Percentiles rank a stretch among this genome's conserved stretches.
Conservation (phyloP, 2,329 filamentous ascomycete species). For the Sporothrix protearum region DNA sequence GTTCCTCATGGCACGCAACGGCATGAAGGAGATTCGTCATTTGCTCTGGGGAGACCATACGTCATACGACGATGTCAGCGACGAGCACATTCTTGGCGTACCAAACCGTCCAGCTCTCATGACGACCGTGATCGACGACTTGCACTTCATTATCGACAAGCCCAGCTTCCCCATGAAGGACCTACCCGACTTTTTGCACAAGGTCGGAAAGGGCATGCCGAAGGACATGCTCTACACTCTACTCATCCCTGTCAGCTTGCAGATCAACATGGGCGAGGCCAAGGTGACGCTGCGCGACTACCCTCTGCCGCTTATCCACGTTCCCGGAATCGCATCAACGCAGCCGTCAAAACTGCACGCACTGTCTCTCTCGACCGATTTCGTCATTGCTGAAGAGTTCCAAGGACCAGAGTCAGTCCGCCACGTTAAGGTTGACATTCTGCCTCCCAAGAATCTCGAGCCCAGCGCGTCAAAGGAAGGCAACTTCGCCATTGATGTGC, state of each 20-base stretch:
- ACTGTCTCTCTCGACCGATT: slow-evolving; percentile 80
- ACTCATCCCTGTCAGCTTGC: slow-evolving; percentile 83
- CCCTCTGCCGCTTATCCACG: slow-evolving; percentile 84
- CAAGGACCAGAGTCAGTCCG: slow-evolving; percentile 75
- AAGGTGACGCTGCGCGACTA: slow-evolving; percentile 88
- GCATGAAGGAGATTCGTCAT: slow-evolving; percentile 74
- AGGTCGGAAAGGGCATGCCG: slow-evolving; percentile 95
- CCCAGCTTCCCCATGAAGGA: slow-evolving; percentile 83
- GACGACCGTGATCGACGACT: slow-evolving; percentile 74
- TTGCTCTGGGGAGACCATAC: slow-evolving; percentile 81
- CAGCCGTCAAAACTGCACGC: slow-evolving; percentile 79
- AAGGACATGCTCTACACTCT: slow-evolving; percentile 85
- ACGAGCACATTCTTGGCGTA: slow-evolving; percentile 82
- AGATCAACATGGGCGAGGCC: slow-evolving; percentile 85
- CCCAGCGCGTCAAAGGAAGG: slow-evolving; percentile 54
- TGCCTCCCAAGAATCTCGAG: slow-evolving; percentile 65
- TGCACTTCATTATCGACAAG: slow-evolving; percentile 84
- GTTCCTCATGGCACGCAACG: slow-evolving; percentile 63
- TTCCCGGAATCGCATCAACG: slow-evolving; percentile 73
- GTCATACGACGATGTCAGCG: slow-evolving; percentile 74
- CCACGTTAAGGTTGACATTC: slow-evolving; percentile 75
- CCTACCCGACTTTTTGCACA: slow-evolving; percentile 77
- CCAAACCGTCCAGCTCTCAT: slow-evolving; percentile 81
- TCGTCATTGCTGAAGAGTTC: slow-evolving; percentile 93
- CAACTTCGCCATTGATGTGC: slow-evolving; percentile 79